Evolutionary conservation across 768 basidiomycete species (phyloP), one percentile per base, ranked within the genome.

Genomic region (Pisolithus microcarpus): DNA sequence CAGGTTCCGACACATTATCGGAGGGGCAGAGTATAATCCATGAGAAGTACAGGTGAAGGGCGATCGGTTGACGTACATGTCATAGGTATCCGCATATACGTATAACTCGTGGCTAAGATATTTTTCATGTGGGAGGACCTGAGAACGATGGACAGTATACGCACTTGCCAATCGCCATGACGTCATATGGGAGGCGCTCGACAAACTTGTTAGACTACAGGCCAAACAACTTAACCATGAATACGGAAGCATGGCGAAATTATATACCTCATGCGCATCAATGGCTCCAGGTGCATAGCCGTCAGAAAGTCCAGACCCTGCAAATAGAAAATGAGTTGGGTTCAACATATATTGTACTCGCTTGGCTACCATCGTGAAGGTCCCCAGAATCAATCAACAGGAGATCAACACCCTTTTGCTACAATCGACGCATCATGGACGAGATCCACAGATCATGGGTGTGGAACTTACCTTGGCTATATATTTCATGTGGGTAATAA

Each of bases 381-480:
- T 88, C 85, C 18, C 85, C 90, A 50, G 83, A 81, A 58, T 91
- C 88, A 13, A 93, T 80, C n/a, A 95, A 70, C 11, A 95, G 72
- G 1, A 95, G 76, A 64, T 94, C 92, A 19, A 90, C 87, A 38
- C 86, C 82, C 49, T 81, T 81, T 54, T 80, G 65, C 74, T 83
- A 52, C 5, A 44, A 28, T 44, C 8, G 15, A 44, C n/a, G 7
- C 43, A 44, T 44, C 16, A 44, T 7, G 13, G 16, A 7, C 23
- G 15, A 30, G 9, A 16, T 28, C n/a, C 13, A 16, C 16, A 26
- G 5, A 15, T 16, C 16, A 13, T 26, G 13, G 6, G 28, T 7
- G 13, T 30, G 24, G 6, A 10, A 55, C 72, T 36, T 52, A 82
- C 84, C 44, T 75, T 50, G 4, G 92, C 91, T 38, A 85, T 72